These are phyloP conservation scores for Millerozyma acaciae DNA, from an alignment of 805 yeast genomes.

Conservation along the genomic window DNA sequence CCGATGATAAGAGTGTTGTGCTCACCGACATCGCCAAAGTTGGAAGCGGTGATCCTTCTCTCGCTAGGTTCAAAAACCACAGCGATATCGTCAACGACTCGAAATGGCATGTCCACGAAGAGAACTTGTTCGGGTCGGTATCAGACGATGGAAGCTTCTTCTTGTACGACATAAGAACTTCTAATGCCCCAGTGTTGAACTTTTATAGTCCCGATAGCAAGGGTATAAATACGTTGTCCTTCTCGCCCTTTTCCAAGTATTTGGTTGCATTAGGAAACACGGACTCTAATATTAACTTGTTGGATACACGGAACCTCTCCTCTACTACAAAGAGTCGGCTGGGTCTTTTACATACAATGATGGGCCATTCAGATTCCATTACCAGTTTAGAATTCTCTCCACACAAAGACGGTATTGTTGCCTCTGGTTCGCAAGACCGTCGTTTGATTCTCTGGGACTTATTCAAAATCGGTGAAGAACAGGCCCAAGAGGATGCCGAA, in stretches of 20 bases:
- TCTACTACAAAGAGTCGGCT: conserved; percentile 8
- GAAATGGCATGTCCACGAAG: conserved; percentile 60
- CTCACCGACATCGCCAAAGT: conserved; percentile 47
- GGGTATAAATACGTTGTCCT: conserved; percentile 61
- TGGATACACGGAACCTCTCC: conserved; percentile 52
- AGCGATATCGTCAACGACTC: conserved; percentile 69
- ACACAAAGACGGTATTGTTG: conserved; percentile 68
- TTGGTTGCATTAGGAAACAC: conserved; percentile 68
- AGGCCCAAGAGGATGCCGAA: conserved; percentile 80
- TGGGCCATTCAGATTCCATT: conserved; percentile 75
- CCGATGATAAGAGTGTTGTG: conserved; percentile 65
- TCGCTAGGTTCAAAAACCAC: conserved; percentile 30
- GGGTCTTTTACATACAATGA: conserved; percentile 60
- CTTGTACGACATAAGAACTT: conserved; percentile 51
- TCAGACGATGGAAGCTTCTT: conserved; percentile 63
- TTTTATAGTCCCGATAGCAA: conserved; percentile 24
- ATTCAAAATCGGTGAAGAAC: conserved; percentile 76
- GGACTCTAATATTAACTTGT: conserved; percentile 61
- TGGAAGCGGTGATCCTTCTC: conserved; percentile 3
- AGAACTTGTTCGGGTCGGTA: conserved; percentile 60
- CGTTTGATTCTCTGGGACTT: conserved; percentile 81
- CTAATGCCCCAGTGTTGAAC: conserved; percentile 20
- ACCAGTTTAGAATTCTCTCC: conserved; percentile 78
- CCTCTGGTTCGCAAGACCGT: conserved; percentile 74
- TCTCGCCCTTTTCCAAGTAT: conserved; percentile 57